A percentile compares a stretch with the other conserved stretches of the same genome.
These are phyloP conservation scores for Smallanthus sonchifolius DNA, from an alignment of 129 eudicot genomes.

Conservation along the genomic window DNA sequence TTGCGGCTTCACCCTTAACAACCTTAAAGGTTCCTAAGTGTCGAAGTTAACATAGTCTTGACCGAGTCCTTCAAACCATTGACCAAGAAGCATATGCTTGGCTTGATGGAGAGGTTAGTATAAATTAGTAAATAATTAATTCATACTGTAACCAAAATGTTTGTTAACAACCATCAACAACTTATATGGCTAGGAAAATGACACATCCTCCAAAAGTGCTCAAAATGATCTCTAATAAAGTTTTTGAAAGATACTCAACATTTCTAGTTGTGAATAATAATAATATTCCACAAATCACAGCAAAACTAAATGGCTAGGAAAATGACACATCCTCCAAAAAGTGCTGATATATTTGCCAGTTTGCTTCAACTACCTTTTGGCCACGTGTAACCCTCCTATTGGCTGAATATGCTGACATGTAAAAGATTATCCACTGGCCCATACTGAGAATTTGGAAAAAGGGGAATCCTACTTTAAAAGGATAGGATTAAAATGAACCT, in stretches of 20 bases:
- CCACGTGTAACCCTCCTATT: conserved; percentile 29
- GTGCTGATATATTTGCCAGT: conserved; percentile 17
- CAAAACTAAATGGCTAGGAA: conserved; percentile 38
- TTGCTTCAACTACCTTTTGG: conserved; percentile 15
- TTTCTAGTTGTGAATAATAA: conserved; percentile 14
- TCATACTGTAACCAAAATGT: too few relatives aligned
- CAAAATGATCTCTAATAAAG: conserved; percentile 1
- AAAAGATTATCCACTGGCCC: conserved; percentile 57
- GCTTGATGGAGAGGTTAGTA: too few relatives aligned
- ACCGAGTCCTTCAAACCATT: too few relatives aligned
- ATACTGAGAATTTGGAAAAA: conserved; percentile 26
- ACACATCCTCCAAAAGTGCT: too few relatives aligned
- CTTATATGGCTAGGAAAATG: too few relatives aligned
- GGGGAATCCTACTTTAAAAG: conserved; percentile 27
- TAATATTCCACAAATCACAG: conserved; percentile 28
- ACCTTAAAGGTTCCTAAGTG: too few relatives aligned
- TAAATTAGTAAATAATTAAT: too few relatives aligned
- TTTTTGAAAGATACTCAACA: conserved; percentile 32
- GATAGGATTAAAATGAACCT: conserved; percentile 26
- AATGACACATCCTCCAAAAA: conserved; percentile 41
- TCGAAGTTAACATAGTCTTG: too few relatives aligned
- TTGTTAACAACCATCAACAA: too few relatives aligned
- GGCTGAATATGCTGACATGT: conserved; percentile 19
- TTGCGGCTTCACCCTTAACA: too few relatives aligned
- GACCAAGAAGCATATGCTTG: too few relatives aligned